These are phyloP conservation scores for Umbelopsis vinacea DNA, from an alignment of 192 early-diverging fungal genomes.

Conservation along the genomic window DNA sequence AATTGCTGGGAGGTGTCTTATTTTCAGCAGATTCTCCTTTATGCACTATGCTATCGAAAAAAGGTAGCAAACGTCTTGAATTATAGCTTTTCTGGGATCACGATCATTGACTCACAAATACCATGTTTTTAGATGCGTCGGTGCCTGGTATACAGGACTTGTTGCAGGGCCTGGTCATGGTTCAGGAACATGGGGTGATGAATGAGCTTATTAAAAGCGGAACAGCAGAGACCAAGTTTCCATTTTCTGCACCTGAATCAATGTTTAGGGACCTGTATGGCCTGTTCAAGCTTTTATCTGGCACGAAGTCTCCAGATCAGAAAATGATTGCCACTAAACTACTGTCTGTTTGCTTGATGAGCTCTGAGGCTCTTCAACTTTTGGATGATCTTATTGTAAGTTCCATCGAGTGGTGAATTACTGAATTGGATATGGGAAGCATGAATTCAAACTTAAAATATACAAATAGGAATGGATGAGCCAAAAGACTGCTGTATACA, in stretches of 20 bases:
- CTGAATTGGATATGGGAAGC: neutral
- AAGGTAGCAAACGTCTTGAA: neutral
- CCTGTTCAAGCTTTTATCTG: neutral
- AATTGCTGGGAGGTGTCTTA: neutral
- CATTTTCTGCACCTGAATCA: neutral
- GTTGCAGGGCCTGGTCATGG: neutral
- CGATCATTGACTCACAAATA: neutral
- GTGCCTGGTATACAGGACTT: neutral
- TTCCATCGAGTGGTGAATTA: no score
- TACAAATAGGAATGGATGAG: neutral
- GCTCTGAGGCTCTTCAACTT: neutral
- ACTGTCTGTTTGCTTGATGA: neutral
- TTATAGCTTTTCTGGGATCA: no score
- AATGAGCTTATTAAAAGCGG: neutral
- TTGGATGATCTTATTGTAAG: conserved; percentile 4
- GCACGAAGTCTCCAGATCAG: conserved; percentile 3
- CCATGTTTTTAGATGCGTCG: neutral
- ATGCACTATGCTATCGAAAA: neutral
- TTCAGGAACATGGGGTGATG: neutral
- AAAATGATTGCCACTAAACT: neutral
- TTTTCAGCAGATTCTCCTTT: neutral
- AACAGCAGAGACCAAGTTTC: neutral
- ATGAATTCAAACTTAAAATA: neutral
- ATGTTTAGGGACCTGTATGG: neutral
- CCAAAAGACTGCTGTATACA: neutral